These are phyloP conservation scores for Suillus subluteus DNA, from an alignment of 768 basidiomycete species.

Conservation along the genomic window DNA sequence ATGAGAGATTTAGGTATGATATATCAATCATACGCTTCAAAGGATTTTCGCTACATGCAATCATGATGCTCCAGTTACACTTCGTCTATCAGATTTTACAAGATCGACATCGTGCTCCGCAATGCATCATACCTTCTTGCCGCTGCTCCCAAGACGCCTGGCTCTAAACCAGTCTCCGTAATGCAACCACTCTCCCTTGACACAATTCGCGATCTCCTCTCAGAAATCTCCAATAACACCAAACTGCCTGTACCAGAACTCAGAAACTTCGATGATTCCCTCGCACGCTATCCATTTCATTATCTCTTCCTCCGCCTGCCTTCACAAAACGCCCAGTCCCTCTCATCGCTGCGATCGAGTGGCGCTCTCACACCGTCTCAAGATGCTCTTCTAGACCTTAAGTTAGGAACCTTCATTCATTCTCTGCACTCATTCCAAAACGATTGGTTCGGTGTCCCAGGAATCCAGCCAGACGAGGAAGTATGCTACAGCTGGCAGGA, in stretches of 20 bases:
- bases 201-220: constrained; percentile 42
- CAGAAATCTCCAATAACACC: constrained; percentile 46
- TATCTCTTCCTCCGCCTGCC: constrained; percentile 51
- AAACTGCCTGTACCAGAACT: constrained; percentile 54
- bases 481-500: constrained; percentile 73
- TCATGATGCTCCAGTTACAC: constrained; percentile 30
- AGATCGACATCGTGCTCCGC: constrained; percentile 29
- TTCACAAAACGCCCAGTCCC: constrained; percentile 32
- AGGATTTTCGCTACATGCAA: background rate
- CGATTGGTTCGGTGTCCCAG: constrained; percentile 72
- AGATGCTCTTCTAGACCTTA: constrained; percentile 54
- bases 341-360: constrained; percentile 39
- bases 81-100: constrained; percentile 28
- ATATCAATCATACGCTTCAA: background rate
- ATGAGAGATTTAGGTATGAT: constrained; percentile 35
- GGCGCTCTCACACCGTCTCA: constrained; percentile 39
- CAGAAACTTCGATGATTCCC: constrained; percentile 50
- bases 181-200: constrained; percentile 32
- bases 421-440: constrained; percentile 74
- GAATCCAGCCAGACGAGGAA: constrained; percentile 28
- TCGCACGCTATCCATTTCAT: constrained; percentile 47
- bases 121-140: constrained; percentile 27
- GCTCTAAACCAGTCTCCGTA: constrained; percentile 10
- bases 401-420: constrained; percentile 61
- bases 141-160: constrained; percentile 18